These are phyloP conservation scores for Rostrohypoxylon terebratum DNA, from an alignment of 495 filamentous ascomycete genomes.

Conservation along the genomic window DNA sequence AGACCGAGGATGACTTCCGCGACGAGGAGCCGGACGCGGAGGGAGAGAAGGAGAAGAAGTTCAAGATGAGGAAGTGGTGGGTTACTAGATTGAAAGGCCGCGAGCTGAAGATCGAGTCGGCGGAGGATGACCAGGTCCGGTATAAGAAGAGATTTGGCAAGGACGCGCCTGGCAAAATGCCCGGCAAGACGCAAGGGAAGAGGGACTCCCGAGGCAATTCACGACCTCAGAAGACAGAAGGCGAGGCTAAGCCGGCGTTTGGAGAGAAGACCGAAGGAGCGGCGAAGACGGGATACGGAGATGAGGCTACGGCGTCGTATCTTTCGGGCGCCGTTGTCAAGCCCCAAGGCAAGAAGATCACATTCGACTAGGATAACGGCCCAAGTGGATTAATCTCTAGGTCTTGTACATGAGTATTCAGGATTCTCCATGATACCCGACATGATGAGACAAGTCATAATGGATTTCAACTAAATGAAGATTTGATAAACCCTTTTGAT, in stretches of 20 bases:
- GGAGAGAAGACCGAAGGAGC: conserved; percentile 37
- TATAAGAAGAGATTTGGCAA: conserved; percentile 96
- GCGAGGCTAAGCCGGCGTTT: conserved; percentile 33
- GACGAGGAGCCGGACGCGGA: conserved; percentile 62
- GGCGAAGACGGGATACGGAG: conserved; percentile 51
- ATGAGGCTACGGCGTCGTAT: conserved; percentile 59
- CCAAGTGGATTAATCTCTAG: background rate
- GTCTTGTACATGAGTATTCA: background rate
- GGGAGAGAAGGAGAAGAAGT: conserved; percentile 59
- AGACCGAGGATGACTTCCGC: conserved; percentile 68
- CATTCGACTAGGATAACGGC: conserved; percentile 72
- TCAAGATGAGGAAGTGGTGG: conserved; percentile 77
- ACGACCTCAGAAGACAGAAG: background rate
- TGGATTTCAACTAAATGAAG: background rate
- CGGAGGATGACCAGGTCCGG: conserved; percentile 84
- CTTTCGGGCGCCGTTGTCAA: conserved; percentile 82
- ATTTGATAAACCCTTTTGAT: background rate
- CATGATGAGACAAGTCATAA: background rate
- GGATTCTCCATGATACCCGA: background rate
- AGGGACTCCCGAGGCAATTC: conserved; percentile 18
- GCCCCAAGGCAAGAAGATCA: conserved; percentile 83
- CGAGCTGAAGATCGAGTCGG: conserved; percentile 87
- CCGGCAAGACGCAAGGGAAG: conserved; percentile 28
- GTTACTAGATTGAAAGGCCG: conserved; percentile 84
- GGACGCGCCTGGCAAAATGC: conserved; percentile 53